Base-by-base conservation (phyloP, 1,139 yeast genomes). In the Blastobotrys raffinosifermentans region DNA sequence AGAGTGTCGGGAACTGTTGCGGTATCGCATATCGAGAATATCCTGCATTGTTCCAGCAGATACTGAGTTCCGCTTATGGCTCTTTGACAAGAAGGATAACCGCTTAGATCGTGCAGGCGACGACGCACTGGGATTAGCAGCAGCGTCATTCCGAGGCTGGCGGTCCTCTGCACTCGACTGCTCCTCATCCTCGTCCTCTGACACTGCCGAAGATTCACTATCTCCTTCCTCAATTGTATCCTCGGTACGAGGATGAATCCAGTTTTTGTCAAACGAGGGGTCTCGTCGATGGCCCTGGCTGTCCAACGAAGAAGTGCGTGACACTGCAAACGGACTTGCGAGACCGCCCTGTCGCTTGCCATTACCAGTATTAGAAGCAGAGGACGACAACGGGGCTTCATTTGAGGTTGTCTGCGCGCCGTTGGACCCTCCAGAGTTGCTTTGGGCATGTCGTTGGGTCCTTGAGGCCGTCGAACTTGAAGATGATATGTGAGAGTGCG, bases 271-370 rank as follows among this genome's bases (percentile, higher is more conserved):
- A n/a, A n/a, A n/a, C n/a, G n/a, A n/a, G 13, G 13, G 27, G 7
- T 25, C 27, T 6, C 27, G 27, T 6, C 27, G 5, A 14, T 25
- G 7, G 7, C 27, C 27, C 7, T 25, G 7, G 11, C 14, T n/a
- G 40, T 53, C 54, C 31, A 53, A 53, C n/a, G 57, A 53, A 3
- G 55, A 37, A 3, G 44, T 45, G 19, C 44, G 37, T n/a, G n/a
- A n/a, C n/a, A n/a, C n/a, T n/a, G n/a, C n/a, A n/a, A n/a, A n/a
- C n/a, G n/a, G n/a, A n/a, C 21, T 18, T 37, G 22, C 35, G 45
- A 9, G 40, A 10, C 18, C 32, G 27, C 27, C 29, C 18, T n/a
- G 29, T 33, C 27, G 34, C 25, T 30, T 20, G 25, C 29, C 17
- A 13, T 11, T 21, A 14, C 20, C 10, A 5, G 21, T 9, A 19